Evolutionary conservation across 2,329 filamentous ascomycete species (phyloP), one percentile per base, ranked within the genome.

Genomic region (Thelonectria olida): DNA sequence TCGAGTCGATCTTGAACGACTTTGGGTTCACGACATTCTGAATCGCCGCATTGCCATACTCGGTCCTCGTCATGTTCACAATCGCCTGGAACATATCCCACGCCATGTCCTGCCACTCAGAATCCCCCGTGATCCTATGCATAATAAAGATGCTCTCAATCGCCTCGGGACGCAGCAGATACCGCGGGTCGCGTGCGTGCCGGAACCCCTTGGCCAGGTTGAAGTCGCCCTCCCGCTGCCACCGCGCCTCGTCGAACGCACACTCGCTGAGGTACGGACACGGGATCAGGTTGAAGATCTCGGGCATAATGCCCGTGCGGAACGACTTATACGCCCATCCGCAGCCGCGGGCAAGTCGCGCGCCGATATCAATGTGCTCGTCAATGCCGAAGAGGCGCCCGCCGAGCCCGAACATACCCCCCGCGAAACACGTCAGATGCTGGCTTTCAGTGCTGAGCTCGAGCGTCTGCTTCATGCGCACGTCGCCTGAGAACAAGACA

Each of bases 391-490:
- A 86, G 25, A 92, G 77, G 53, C 82, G 85, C 0, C 89, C 85
- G 2, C 84, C 88, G 19, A 92, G 82, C 0, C 81, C 89, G 28
- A 90, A 87, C 82, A 90, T 87, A 3, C 89, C 90, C 4, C 90
- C 90, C 0, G 86, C 81, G 69, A 90, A 92, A 71, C 90, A 92
- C 1, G 83, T 82, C 0, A 91, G 79, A 72, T 92, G 90, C 47
- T 88, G 75, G 38, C 70, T 72, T 12, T 77, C 71, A 20, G 75
- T 65, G 0, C 64, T 63, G 53, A 79, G 34, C 13, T 69, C 49
- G 54, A 25, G 54, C 5, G 62, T 62, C 7, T 73, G 67, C 3
- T 68, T 52, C 4, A 70, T 60, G 27, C 82, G 56, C 5, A 64
- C 64, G 48, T 76, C 73, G 5, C 74, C 74, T 2, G 64, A 52